These are phyloP conservation scores for Arabidopsis lyrata DNA, from an alignment of 441 rosid genomes.

Conservation along the genomic window DNA sequence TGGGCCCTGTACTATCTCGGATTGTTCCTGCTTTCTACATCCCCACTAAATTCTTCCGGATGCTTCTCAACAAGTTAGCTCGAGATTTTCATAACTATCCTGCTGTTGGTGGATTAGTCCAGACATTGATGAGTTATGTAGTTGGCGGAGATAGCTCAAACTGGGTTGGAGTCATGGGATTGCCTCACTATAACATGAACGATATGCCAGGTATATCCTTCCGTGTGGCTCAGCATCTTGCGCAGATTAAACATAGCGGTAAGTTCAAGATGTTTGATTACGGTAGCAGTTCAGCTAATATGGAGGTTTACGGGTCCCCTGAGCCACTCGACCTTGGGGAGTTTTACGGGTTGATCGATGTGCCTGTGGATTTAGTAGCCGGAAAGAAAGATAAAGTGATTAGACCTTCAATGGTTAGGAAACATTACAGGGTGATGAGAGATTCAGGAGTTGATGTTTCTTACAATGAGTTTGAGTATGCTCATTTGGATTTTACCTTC, in stretches of 20 bases:
- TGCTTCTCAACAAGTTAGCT: slow-evolving; percentile 92
- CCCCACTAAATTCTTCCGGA: slow-evolving; percentile 91
- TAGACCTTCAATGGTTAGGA: slow-evolving; percentile 74
- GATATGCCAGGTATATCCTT: slow-evolving; percentile 93
- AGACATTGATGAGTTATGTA: slow-evolving; percentile 77
- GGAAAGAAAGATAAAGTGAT: slow-evolving; percentile 86
- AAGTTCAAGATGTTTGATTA: slow-evolving; percentile 87
- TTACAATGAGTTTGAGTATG: slow-evolving; percentile 82
- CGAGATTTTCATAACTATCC: slow-evolving; percentile 95
- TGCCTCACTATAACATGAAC: slow-evolving; percentile 95
- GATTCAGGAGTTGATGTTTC: slow-evolving; percentile 69
- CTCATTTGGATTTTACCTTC: slow-evolving; percentile 92
- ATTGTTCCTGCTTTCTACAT: slow-evolving; percentile 83
- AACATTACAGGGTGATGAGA: slow-evolving; percentile 81
- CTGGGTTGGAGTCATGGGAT: slow-evolving; percentile 90
- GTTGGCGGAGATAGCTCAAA: slow-evolving; percentile 95
- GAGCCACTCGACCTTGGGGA: slow-evolving; percentile 88
- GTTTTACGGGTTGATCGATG: slow-evolving; percentile 66
- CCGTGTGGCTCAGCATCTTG: slow-evolving; percentile 82
- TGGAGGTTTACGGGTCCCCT: slow-evolving; percentile 70
- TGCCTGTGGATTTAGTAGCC: slow-evolving; percentile 90
- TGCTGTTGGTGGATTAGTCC: slow-evolving; percentile 94
- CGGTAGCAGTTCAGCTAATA: slow-evolving; percentile 69
- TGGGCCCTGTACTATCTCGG: slow-evolving; percentile 62
- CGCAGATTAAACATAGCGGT: slow-evolving; percentile 74